Evolutionary conservation across 2,329 filamentous ascomycete genomes (phyloP), one percentile per base, ranked within the genome.

Genomic region (Fusarium incarnatum): DNA sequence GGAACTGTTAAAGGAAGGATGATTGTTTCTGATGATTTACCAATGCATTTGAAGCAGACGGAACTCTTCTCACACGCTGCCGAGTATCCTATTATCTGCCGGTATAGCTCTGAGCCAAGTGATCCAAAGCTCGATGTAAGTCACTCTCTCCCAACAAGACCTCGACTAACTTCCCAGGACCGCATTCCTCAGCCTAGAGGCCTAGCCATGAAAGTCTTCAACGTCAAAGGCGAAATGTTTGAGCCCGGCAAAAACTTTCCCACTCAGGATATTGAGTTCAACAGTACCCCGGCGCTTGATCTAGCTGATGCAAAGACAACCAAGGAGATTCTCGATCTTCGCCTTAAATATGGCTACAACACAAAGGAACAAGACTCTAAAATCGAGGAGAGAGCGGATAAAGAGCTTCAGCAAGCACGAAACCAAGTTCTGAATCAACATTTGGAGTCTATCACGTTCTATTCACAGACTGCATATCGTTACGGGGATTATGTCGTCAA

Each of bases 11-110:
- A 42, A 18, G 60, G 60, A 11, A 58, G 41, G 4, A 37, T 63
- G 15, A 13, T 23, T 22, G 34, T 57, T 5, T 45, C 54, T 12
- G 23, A 47, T 28, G 15, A 58, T 15, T 25, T 63, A 15, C 54
- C 60, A 1, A 7, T 10, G 6, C 54, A 59, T 46, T 6, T 59
- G 15, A 63, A 63, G 20, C 40, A 48, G 25, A 58, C 54, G 2
- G 54, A 63, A 23, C 60, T 58, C n/a, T 63, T 58, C 23, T 4
- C 60, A 12, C 23, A 53, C 12, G 41, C 54, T 34, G 54, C 16
- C 2, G 37, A 58, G 10, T 58, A 27, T n/a, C 40, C 55, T 10
- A 20, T 57, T 2, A 57, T 57, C 4, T 58, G 46, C 23, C 47
- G 46, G 3, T 58, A 45, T 3, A 50, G 56, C 22, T 58, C 56